These are phyloP conservation scores for Hygrocybe coccinea DNA, from an alignment of 768 basidiomycete species.

Conservation along the genomic window DNA sequence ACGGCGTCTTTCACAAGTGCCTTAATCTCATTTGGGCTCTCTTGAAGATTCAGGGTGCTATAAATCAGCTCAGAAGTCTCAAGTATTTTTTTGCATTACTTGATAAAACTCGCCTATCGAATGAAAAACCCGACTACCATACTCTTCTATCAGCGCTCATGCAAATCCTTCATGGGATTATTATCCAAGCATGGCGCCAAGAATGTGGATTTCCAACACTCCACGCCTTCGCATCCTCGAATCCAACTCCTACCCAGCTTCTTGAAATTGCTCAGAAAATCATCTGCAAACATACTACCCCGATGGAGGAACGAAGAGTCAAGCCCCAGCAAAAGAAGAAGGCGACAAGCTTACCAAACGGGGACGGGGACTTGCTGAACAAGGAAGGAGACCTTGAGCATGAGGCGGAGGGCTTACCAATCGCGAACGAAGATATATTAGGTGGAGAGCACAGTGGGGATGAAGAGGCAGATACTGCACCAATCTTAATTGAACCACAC, in stretches of 20 bases:
- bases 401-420: background rate
- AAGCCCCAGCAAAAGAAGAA: background rate
- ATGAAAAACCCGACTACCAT: constrained; percentile 34
- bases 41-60: constrained; percentile 23
- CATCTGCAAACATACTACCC: constrained; percentile 20
- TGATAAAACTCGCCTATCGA: constrained; percentile 27
- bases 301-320: constrained; percentile 3
- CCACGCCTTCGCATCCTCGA: constrained; percentile 17
- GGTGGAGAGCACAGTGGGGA: too few relatives aligned
- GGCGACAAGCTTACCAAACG: background rate
- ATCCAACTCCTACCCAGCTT: constrained; percentile 22
- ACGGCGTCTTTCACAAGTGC: constrained; percentile 31
- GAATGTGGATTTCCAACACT: constrained; percentile 15
- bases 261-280: constrained; percentile 19
- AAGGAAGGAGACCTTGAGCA: background rate
- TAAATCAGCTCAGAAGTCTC: constrained; percentile 21
- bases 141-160: constrained; percentile 23
- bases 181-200: constrained; percentile 30
- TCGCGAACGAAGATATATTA: background rate
- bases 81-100: constrained; percentile 29
- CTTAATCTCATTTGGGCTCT: constrained; percentile 34
- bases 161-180: constrained; percentile 31
- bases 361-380: background rate
- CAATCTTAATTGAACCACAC: background rate
- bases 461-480: background rate